phyloP scores from a whole-genome alignment of 768 basidiomycete genomes.

The Filobasidium wieringae region DNA sequence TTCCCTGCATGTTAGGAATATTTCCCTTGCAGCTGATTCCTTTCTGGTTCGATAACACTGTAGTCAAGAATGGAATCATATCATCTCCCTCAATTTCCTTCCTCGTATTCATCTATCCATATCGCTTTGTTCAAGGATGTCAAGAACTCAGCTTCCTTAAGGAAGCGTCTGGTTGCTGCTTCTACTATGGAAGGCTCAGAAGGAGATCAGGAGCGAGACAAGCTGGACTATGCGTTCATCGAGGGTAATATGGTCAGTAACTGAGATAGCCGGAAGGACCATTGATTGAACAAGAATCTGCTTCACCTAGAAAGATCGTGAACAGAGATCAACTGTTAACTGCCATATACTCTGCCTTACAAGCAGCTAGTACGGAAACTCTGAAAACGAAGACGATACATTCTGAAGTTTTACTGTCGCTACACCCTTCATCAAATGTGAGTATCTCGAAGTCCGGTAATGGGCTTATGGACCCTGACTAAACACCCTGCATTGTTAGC shows the following conservation, averaged over 20 bases:
- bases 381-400: slow-evolving; percentile 78
- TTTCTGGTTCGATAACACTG: no score
- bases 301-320: slow-evolving; percentile 51
- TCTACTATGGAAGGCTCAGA: slow-evolving; percentile 48
- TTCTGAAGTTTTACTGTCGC: slow-evolving; percentile 75
- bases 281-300: background rate
- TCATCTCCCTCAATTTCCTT: slow-evolving; percentile 24
- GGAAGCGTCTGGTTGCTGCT: slow-evolving; percentile 59
- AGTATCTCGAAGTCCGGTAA: slow-evolving; percentile 13
- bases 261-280: no score
- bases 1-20: no score
- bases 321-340: slow-evolving; percentile 70
- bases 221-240: slow-evolving; percentile 83
- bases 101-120: slow-evolving; percentile 18
- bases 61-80: slow-evolving; percentile 37
- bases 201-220: slow-evolving; percentile 58
- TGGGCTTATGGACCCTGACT: background rate
- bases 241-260: slow-evolving; percentile 64
- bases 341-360: slow-evolving; percentile 67
- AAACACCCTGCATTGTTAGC: background rate
- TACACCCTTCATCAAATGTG: slow-evolving; percentile 82
- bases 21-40: no score
- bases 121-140: slow-evolving; percentile 56
- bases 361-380: slow-evolving; percentile 50
- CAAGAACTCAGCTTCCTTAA: slow-evolving; percentile 51